Conservation (phyloP, 2,329 filamentous ascomycete genomes). For the Nannizziopsis arthrosporioides region DNA sequence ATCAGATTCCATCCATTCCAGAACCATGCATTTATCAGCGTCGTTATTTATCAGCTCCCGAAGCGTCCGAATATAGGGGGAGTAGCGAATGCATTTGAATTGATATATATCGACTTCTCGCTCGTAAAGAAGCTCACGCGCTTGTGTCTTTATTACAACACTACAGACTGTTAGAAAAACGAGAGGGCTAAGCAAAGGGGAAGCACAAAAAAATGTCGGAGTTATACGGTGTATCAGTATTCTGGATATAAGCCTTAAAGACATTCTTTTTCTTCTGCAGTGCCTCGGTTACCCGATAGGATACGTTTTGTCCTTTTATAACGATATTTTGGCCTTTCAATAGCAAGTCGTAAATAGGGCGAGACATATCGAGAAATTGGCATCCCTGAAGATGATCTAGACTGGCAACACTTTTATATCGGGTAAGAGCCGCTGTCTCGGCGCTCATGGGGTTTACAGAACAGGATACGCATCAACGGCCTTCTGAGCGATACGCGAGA, state of each 20-base stretch:
- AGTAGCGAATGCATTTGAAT: slow-evolving; percentile 9
- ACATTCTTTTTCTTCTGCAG: slow-evolving; percentile 10
- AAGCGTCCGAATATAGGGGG: slow-evolving; percentile 8
- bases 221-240: slow-evolving; percentile 7
- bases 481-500: neutral
- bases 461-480: neutral
- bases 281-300: slow-evolving; percentile 7
- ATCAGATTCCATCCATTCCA: slow-evolving; percentile 14
- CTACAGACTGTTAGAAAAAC: slow-evolving; percentile 10
- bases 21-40: slow-evolving; percentile 13
- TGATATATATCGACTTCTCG: slow-evolving; percentile 10
- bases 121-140: neutral
- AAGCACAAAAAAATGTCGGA: too few relatives aligned
- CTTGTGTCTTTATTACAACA: slow-evolving; percentile 11
- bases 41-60: slow-evolving; percentile 10
- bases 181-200: neutral
- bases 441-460: neutral
- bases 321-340: slow-evolving; percentile 10
- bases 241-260: slow-evolving; percentile 5
- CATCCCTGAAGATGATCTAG: neutral
- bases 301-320: slow-evolving; percentile 1
- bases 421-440: neutral
- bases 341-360: slow-evolving; percentile 9
- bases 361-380: slow-evolving; percentile 6
- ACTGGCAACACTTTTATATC: neutral